A percentile compares a stretch with the other conserved stretches of the same genome.
These are phyloP conservation scores for Lepraria neglecta DNA, from an alignment of 495 filamentous ascomycete genomes.

Conservation along the genomic window DNA sequence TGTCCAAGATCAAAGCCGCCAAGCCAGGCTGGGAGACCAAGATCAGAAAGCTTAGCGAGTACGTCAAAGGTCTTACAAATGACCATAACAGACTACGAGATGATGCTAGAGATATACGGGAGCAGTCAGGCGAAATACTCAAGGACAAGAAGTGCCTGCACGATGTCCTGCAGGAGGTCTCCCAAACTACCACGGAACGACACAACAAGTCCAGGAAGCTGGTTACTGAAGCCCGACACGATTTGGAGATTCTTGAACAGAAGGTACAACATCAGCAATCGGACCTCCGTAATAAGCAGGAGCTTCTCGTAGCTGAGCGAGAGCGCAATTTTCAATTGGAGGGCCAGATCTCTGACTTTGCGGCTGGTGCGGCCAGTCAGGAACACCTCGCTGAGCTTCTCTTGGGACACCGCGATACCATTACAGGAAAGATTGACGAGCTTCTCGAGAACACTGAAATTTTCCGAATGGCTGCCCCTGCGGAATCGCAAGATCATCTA, in stretches of 20 bases:
- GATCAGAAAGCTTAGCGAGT: slow-evolving; percentile 20
- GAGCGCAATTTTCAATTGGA: slow-evolving; percentile 18
- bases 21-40: slow-evolving; percentile 19
- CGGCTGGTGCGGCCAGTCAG: slow-evolving; percentile 14
- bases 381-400: slow-evolving; percentile 2
- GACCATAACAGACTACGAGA: slow-evolving; percentile 27
- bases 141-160: slow-evolving; percentile 10
- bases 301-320: slow-evolving; percentile 12
- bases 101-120: slow-evolving; percentile 6
- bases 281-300: slow-evolving; percentile 8
- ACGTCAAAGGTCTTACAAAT: slow-evolving; percentile 25
- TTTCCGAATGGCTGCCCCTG: not conserved
- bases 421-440: slow-evolving; percentile 20
- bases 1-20: slow-evolving; percentile 12
- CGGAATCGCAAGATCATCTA: slow-evolving; percentile 5
- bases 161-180: not conserved
- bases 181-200: not conserved
- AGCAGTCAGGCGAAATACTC: not conserved
- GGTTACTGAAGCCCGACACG: slow-evolving; percentile 8
- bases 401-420: slow-evolving; percentile 7
- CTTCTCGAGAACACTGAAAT: slow-evolving; percentile 15
- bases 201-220: not conserved
- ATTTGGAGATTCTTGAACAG: slow-evolving; percentile 11
- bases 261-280: slow-evolving; percentile 13
- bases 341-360: slow-evolving; percentile 13